Evolutionary conservation across 257 asterid species (phyloP).

Genomic region (Prunella vulgaris): DNA sequence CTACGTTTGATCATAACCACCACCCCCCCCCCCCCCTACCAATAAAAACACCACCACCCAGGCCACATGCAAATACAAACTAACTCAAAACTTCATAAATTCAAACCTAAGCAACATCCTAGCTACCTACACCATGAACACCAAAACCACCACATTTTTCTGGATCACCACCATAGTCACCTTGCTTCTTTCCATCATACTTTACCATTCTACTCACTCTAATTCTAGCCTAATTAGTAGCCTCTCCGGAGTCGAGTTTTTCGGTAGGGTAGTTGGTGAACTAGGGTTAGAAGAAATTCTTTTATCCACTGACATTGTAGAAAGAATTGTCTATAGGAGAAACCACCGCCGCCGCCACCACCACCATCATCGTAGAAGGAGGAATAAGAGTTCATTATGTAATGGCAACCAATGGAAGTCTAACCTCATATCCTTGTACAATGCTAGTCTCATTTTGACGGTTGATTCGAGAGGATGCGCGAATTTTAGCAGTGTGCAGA

Average conservation of each 20-base stretch:
- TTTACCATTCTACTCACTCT: slow-evolving; percentile 17
- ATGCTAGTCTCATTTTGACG: slow-evolving; percentile 40
- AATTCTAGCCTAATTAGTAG: neutral
- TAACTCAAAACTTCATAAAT: neutral
- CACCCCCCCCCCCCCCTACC: neutral
- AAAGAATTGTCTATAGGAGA: neutral
- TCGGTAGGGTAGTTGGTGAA: slow-evolving; percentile 20
- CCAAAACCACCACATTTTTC: slow-evolving; percentile 36
- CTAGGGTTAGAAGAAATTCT: slow-evolving; percentile 28
- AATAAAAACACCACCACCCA: slow-evolving; percentile 16
- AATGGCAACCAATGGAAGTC: slow-evolving; percentile 46
- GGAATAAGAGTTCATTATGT: slow-evolving; percentile 26
- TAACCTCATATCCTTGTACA: slow-evolving; percentile 37
- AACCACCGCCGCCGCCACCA: slow-evolving; percentile 24
- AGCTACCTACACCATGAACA: slow-evolving; percentile 36
- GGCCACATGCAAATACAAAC: neutral
- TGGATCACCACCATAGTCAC: slow-evolving; percentile 48
- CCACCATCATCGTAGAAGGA: slow-evolving; percentile 20
- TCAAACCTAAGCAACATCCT: no score
- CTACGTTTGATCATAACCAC: slow-evolving; percentile 38
- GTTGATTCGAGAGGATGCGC: slow-evolving; percentile 67
- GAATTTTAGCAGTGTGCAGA: slow-evolving; percentile 67
- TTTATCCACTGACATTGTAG: slow-evolving; percentile 10
- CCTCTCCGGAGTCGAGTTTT: slow-evolving; percentile 10
- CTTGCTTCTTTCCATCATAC: slow-evolving; percentile 36